Evolutionary conservation across 2,329 filamentous ascomycete genomes (phyloP).

Genomic region (Neofusicoccum laricinum): DNA sequence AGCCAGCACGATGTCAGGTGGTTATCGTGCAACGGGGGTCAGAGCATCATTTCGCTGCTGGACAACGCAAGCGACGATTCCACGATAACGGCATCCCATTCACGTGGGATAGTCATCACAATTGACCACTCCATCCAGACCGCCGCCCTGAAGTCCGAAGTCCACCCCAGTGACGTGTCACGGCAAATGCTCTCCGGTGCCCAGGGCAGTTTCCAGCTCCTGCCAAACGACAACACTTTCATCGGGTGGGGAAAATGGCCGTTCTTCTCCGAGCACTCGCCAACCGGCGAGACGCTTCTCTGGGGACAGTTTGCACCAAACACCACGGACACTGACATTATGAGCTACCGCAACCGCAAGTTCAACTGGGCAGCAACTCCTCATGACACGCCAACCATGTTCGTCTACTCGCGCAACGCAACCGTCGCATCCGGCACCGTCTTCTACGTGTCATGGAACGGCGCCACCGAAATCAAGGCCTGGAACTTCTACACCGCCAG

Average conservation of each 20-base stretch:
- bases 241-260: constrained; percentile 51
- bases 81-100: constrained; percentile 21
- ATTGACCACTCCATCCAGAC: constrained; percentile 35
- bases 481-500: constrained; percentile 27
- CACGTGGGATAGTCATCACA: constrained; percentile 37
- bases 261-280: constrained; percentile 45
- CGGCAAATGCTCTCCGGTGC: constrained; percentile 39
- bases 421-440: constrained; percentile 21
- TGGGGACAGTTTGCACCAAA: constrained; percentile 22
- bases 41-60: constrained; percentile 53
- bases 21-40: constrained; percentile 41
- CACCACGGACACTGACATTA: constrained; percentile 28
- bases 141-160: constrained; percentile 44
- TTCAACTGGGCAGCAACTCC: constrained; percentile 23
- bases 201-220: constrained; percentile 43
- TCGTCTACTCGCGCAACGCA: constrained; percentile 15
- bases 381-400: constrained; percentile 18
- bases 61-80: constrained; percentile 45
- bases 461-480: constrained; percentile 24
- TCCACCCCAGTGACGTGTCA: constrained; percentile 41
- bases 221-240: constrained; percentile 45
- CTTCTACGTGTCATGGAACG: constrained; percentile 27
- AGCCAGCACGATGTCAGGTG: background rate
- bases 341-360: constrained; percentile 35
- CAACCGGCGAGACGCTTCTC: constrained; percentile 32